These are phyloP conservation scores for Boletus patriciae DNA, from an alignment of 768 basidiomycete genomes.

Conservation along the genomic window DNA sequence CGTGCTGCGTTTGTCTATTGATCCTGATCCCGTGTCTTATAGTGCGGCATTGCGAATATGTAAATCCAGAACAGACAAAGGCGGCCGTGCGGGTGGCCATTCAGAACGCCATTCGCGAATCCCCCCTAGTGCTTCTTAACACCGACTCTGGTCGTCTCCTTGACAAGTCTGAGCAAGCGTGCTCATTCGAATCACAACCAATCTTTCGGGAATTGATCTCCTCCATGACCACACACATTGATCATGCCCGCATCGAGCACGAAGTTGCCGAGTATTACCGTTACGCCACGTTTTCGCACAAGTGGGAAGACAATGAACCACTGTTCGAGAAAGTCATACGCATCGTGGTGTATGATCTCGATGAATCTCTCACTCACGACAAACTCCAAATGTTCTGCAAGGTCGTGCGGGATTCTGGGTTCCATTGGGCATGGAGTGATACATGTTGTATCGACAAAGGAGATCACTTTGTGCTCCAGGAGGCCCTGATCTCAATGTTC, in stretches of 20 bases:
- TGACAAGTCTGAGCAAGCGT: neutral
- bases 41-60: neutral
- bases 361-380: neutral
- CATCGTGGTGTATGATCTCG: neutral
- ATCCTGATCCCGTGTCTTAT: neutral
- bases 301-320: neutral
- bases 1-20: neutral
- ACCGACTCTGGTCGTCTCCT: conserved; percentile 1
- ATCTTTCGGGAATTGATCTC: conserved; percentile 2
- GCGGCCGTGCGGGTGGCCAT: neutral
- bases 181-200: conserved; percentile 2
- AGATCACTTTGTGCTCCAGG: neutral
- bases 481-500: neutral
- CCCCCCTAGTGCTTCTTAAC: conserved; percentile 4
- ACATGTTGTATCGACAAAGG: neutral
- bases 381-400: neutral
- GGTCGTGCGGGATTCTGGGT: neutral
- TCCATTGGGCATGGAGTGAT: neutral
- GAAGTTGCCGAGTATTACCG: neutral
- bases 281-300: neutral
- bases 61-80: neutral
- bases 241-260: neutral
- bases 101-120: neutral
- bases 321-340: neutral
- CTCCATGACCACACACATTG: conserved; percentile 2